A percentile compares a stretch with the other conserved stretches of the same genome.
Evolutionary conservation across 305 asterid genomes (phyloP).

Genomic region (Solanum hybrid): DNA sequence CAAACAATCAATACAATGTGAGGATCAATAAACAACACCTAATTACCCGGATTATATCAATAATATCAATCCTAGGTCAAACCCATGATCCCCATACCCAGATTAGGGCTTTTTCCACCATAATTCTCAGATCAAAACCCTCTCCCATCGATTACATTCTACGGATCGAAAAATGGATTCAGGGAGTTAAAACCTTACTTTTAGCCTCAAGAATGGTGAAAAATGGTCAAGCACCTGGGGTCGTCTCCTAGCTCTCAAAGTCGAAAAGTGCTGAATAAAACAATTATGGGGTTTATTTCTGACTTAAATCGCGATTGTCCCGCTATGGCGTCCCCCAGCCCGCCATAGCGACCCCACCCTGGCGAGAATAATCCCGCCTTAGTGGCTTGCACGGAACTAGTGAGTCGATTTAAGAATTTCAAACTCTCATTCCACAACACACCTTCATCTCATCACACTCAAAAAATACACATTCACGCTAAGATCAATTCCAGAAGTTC

Average conservation of each 20-base stretch:
- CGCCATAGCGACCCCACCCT: background rate
- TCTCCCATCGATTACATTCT: too few relatives aligned
- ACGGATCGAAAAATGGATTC: background rate
- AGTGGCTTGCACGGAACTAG: too few relatives aligned
- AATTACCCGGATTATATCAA: too few relatives aligned
- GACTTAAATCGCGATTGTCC: background rate
- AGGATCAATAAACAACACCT: background rate
- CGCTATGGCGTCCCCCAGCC: background rate
- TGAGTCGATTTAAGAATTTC: too few relatives aligned
- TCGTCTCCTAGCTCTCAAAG: background rate
- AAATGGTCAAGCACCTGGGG: background rate
- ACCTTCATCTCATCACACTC: too few relatives aligned
- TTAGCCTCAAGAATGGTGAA: background rate
- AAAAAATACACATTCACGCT: background rate
- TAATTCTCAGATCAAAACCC: too few relatives aligned
- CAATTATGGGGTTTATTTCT: too few relatives aligned
- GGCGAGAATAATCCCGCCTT: too few relatives aligned
- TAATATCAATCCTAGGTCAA: background rate
- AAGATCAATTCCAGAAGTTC: background rate
- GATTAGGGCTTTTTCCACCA: too few relatives aligned
- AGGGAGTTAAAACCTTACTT: too few relatives aligned
- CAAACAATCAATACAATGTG: background rate
- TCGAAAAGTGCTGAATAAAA: too few relatives aligned
- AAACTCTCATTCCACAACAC: too few relatives aligned
- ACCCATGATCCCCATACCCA: background rate